Conservation (phyloP, 352 stramenopile genomes). For the Phytophthora sp. region DNA sequence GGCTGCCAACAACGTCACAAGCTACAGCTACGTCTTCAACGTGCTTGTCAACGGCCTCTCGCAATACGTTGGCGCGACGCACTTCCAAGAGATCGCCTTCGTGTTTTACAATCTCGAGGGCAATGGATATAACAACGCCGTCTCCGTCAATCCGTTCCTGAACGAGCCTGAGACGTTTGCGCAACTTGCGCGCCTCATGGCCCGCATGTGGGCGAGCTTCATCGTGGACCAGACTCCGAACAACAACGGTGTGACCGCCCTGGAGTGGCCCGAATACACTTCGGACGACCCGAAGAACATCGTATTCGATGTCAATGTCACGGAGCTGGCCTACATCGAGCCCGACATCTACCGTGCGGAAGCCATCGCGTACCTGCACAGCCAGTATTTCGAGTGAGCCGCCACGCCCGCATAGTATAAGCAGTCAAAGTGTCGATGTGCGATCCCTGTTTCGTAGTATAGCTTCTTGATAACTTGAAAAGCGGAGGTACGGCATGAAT, state of each 20-base stretch:
- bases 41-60: conserved; percentile 16
- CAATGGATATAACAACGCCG: conserved; percentile 32
- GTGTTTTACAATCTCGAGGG: conserved; percentile 40
- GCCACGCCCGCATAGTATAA: too few relatives aligned
- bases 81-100: conserved; percentile 35
- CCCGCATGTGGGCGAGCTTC: conserved; percentile 35
- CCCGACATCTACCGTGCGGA: conserved; percentile 22
- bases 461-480: too few relatives aligned
- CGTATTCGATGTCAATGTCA: conserved; percentile 28
- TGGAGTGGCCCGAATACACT: conserved; percentile 37
- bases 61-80: conserved; percentile 19
- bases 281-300: conserved; percentile 22
- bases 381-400: not conserved
- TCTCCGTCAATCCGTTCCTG: conserved; percentile 29
- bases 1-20: conserved; percentile 25
- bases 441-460: too few relatives aligned
- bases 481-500: too few relatives aligned
- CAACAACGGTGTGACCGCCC: conserved; percentile 6
- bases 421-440: too few relatives aligned
- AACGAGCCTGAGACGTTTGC: conserved; percentile 16
- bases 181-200: conserved; percentile 18
- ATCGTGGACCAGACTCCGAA: conserved; percentile 25
- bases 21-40: conserved; percentile 41
- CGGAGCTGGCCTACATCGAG: conserved; percentile 18
- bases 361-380: not conserved